Conservation (phyloP, 2,329 filamentous ascomycete genomes). For the Colletotrichum sp. region DNA sequence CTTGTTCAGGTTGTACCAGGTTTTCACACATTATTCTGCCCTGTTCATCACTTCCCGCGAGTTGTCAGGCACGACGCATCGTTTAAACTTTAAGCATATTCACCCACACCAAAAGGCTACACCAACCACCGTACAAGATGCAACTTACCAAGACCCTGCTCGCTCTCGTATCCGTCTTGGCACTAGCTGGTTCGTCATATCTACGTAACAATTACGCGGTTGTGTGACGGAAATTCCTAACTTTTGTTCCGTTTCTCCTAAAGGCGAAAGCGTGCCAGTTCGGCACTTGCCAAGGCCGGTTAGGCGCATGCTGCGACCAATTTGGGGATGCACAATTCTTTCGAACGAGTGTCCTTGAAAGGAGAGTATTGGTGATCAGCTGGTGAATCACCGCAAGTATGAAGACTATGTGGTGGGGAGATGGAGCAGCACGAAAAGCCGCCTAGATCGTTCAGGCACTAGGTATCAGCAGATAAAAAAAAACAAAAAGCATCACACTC, state of each 20-base stretch:
- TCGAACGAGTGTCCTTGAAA: not conserved
- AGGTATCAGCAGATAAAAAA: not conserved
- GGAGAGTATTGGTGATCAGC: not conserved
- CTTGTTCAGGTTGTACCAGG: not conserved
- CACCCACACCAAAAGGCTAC: not conserved
- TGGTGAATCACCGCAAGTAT: not conserved
- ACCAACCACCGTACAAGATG: not conserved
- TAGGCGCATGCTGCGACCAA: not conserved
- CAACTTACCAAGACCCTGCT: not conserved
- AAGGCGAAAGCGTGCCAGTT: not conserved
- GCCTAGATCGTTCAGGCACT: not conserved
- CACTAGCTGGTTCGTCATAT: not conserved
- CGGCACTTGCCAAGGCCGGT: not conserved
- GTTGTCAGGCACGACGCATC: not conserved
- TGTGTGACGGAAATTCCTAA: not conserved
- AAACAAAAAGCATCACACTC: fast-evolving
- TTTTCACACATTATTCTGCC: not conserved
- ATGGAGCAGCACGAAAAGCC: fast-evolving
- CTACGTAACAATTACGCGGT: not conserved
- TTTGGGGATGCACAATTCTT: not conserved
- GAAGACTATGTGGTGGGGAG: not conserved
- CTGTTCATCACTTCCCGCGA: not conserved
- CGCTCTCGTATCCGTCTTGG: not conserved
- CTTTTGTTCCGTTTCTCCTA: not conserved
- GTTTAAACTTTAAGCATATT: not conserved